A percentile compares a stretch with the other conserved stretches of the same genome.
These are phyloP conservation scores for Saturnispora ahearnii DNA, from an alignment of 805 yeast genomes.

Conservation along the genomic window DNA sequence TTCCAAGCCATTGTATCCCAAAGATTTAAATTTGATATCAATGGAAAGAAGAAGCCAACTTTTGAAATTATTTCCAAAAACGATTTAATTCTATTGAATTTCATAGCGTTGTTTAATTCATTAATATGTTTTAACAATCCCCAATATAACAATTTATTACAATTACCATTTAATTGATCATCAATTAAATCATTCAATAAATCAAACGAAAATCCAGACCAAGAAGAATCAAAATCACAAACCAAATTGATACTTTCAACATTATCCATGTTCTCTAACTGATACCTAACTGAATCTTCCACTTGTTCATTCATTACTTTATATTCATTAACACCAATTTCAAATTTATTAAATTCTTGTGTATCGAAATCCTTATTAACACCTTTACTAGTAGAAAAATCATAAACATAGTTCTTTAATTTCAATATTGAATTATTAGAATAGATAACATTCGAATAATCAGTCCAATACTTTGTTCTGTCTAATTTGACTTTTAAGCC, in stretches of 20 bases:
- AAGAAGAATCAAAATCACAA: slow-evolving; percentile 66
- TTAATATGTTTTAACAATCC: slow-evolving; percentile 4
- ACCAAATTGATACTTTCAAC: slow-evolving; percentile 62
- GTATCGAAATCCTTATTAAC: slow-evolving; percentile 20
- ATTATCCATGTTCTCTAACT: slow-evolving; percentile 68
- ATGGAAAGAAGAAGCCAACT: slow-evolving; percentile 3
- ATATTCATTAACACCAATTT: slow-evolving; percentile 57
- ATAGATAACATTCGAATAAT: slow-evolving; percentile 59
- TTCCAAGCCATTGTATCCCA: slow-evolving; percentile 39
- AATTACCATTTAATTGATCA: slow-evolving; percentile 11
- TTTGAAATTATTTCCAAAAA: slow-evolving; percentile 2
- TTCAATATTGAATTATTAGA: slow-evolving; percentile 50
- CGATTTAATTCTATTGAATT: slow-evolving; percentile 7
- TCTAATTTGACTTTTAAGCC: slow-evolving; percentile 33
- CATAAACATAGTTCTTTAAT: slow-evolving; percentile 52
- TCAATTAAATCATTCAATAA: slow-evolving; percentile 28
- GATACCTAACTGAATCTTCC: slow-evolving; percentile 50
- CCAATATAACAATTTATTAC: slow-evolving; percentile 9
- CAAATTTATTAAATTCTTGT: slow-evolving; percentile 37
- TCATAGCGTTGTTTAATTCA: neutral
- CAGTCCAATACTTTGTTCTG: slow-evolving; percentile 68
- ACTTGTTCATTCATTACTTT: slow-evolving; percentile 35
- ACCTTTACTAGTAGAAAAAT: slow-evolving; percentile 26
- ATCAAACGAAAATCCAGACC: slow-evolving; percentile 69
- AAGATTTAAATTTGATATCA: slow-evolving; percentile 5